Evolutionary conservation across 2,329 filamentous ascomycete genomes (phyloP), one percentile per base, ranked within the genome.

Genomic region (Verticillium longisporum): DNA sequence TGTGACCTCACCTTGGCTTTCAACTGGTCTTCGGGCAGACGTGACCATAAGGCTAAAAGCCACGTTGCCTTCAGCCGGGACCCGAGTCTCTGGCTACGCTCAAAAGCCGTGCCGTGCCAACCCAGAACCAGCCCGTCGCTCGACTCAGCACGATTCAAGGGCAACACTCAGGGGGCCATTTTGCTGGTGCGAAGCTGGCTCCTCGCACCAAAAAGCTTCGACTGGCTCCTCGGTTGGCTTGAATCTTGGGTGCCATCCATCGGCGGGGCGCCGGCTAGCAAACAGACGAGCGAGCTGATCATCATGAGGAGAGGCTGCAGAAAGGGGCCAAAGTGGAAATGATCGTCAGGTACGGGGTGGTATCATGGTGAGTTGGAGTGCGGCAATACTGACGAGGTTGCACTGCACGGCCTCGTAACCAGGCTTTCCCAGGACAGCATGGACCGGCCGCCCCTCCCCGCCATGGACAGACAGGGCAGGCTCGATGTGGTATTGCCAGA

Each of bases 11-110:
- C 18, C 7, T 21, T 18, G n/a, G 38, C 14, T 45, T n/a, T 6
- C 41, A 21, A 50, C 41, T 21, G 41, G n/a, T n/a, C 41, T 18
- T 4, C 15, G 14, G 15, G 15, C 38, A 45, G 18, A 50, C 11
- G 41, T 10, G 41, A 21, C 41, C 41, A 58, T 14, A 26, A 58
- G 57, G 33, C 68, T 70, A 70, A 68, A 67, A 66, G 63, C 64
- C 65, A 66, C 62, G 62, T 66, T 64, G 64, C 66, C 60, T 69
- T 70, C 69, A 70, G 69, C 68, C 69, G 68, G 67, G 70, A 69
- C 41, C 63, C 58, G 61, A 55, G 53, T 66, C 68, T 67, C 67
- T 68, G 64, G 62, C 65, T 10, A 63, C 45, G 5, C 26, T 33
- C 4, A 45, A 37, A 50, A n/a, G 37, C 61, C 55, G 38, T 57